Conservation (phyloP, 208 protist species). For the Phytomonas serpens region DNA sequence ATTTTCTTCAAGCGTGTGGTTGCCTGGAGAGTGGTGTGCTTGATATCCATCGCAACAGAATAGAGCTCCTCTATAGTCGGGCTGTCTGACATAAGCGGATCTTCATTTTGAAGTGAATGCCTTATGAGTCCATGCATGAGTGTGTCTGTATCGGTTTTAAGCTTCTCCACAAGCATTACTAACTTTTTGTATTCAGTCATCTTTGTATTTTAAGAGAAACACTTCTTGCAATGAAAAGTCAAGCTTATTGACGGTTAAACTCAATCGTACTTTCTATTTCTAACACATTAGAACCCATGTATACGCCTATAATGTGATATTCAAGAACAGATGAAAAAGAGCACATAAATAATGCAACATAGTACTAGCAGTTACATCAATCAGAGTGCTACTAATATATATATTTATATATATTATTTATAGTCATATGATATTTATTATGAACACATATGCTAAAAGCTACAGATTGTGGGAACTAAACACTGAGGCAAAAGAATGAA, state of each 20-base stretch:
- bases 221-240: not conserved
- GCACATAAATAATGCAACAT: not conserved
- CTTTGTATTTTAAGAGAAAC: not conserved
- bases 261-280: not conserved
- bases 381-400: not conserved
- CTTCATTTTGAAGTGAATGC: not conserved
- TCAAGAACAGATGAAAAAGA: slow-evolving; percentile 1
- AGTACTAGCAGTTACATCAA: not conserved
- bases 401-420: not conserved
- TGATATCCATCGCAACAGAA: slow-evolving; percentile 16
- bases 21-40: slow-evolving; percentile 17
- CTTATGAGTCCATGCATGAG: slow-evolving; percentile 7
- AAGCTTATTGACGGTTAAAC: not conserved
- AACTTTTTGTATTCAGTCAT: slow-evolving; percentile 80
- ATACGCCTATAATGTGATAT: not conserved
- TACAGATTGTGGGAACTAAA: not conserved
- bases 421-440: not conserved
- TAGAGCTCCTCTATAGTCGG: slow-evolving; percentile 13
- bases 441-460: not conserved
- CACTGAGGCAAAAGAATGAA: not conserved
- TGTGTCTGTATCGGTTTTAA: slow-evolving; percentile 18
- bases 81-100: not conserved
- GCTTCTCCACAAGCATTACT: slow-evolving; percentile 22
- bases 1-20: slow-evolving; percentile 57
- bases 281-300: not conserved